Percentiles rank a stretch among this genome's conserved stretches.
phyloP scores from a whole-genome alignment of 805 yeast species.

The Saitoella complicata region DNA sequence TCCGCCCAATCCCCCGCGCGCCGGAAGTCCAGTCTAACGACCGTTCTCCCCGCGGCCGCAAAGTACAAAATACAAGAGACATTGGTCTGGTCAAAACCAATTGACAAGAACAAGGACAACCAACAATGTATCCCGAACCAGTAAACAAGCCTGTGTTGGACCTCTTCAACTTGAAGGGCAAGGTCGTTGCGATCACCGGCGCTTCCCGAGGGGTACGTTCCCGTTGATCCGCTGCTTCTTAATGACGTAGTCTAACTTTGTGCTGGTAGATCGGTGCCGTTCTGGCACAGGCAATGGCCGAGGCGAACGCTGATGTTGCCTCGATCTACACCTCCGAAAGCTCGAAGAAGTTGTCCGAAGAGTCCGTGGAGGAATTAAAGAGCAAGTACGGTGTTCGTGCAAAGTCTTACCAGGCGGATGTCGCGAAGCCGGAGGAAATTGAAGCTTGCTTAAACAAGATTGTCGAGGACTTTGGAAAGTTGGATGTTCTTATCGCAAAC shows the following conservation, averaged over 20 bases:
- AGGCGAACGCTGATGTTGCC: background rate
- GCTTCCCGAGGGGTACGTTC: too few species aligned
- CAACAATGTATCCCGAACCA: too few species aligned
- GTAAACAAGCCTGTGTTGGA: slow-evolving; percentile 30
- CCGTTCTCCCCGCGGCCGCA: too few species aligned
- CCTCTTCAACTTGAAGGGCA: slow-evolving; percentile 63
- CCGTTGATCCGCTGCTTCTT: too few species aligned
- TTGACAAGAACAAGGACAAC: too few species aligned
- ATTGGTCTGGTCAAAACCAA: too few species aligned
- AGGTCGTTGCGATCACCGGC: slow-evolving; percentile 28
- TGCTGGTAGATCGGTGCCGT: background rate
- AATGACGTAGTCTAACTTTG: too few species aligned
- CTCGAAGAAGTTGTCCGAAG: slow-evolving; percentile 27
- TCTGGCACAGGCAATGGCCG: background rate
- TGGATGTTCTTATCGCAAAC: slow-evolving; percentile 29
- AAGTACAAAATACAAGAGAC: too few species aligned
- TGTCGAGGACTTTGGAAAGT: slow-evolving; percentile 25
- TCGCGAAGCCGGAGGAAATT: slow-evolving; percentile 20
- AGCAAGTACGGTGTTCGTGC: slow-evolving; percentile 37
- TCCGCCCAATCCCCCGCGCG: too few species aligned
- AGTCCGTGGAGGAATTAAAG: slow-evolving; percentile 41
- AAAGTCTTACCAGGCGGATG: slow-evolving; percentile 50
- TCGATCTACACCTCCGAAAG: background rate
- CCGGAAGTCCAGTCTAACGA: too few species aligned
- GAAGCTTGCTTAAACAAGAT: slow-evolving; percentile 12